These are phyloP conservation scores for Akanthomyces muscarius DNA, from an alignment of 2,329 filamentous ascomycete species.

Conservation along the genomic window DNA sequence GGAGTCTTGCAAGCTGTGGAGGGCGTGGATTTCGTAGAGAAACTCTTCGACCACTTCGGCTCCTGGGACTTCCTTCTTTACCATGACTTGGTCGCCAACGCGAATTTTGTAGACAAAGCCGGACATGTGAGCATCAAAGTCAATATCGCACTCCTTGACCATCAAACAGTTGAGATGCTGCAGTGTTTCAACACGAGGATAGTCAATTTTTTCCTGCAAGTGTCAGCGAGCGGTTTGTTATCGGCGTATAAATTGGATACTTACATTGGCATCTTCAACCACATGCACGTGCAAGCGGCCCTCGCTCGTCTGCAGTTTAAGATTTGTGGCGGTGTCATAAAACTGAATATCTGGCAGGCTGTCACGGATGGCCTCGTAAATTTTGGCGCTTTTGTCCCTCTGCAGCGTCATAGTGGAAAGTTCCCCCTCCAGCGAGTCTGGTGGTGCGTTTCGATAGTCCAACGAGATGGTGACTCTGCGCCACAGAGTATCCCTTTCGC, in stretches of 20 bases:
- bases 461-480: constrained; percentile 87
- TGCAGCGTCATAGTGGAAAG: constrained; percentile 75
- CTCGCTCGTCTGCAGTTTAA: constrained; percentile 86
- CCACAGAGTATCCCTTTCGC: constrained; percentile 74
- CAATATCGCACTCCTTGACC: constrained; percentile 69
- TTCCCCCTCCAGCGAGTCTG: constrained; percentile 81
- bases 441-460: constrained; percentile 79
- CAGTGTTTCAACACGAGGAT: constrained; percentile 69
- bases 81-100: constrained; percentile 64
- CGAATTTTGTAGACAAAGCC: constrained; percentile 95
- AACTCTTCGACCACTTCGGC: constrained; percentile 96
- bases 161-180: constrained; percentile 64
- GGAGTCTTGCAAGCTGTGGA: constrained; percentile 71
- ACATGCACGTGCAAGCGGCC: constrained; percentile 92
- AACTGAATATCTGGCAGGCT: constrained; percentile 93
- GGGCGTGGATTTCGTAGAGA: constrained; percentile 92
- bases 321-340: constrained; percentile 91
- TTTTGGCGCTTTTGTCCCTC: constrained; percentile 85
- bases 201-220: constrained; percentile 75
- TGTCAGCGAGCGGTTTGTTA: constrained; percentile 20
- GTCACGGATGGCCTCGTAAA: constrained; percentile 91
- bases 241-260: constrained; percentile 27
- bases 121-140: constrained; percentile 89
- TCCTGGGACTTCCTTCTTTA: constrained; percentile 97
- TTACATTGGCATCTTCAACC: constrained; percentile 83